Evolutionary conservation across 2,329 filamentous ascomycete species (phyloP).

Genomic region (Xylariaceae sp.): DNA sequence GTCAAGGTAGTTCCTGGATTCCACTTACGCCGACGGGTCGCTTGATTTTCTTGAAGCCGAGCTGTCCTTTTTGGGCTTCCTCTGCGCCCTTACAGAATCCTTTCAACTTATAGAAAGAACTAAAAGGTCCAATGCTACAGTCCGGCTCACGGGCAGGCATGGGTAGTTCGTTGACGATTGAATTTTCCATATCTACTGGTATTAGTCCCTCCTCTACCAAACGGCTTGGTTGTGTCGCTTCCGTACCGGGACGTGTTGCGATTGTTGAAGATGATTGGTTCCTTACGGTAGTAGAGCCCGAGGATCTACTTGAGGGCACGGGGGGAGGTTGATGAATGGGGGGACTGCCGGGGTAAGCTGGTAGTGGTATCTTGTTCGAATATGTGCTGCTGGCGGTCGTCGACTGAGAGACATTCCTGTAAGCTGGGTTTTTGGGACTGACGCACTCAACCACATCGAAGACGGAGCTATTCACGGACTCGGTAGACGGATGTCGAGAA

Average conservation of each 20-base stretch:
- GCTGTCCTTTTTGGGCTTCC: conserved; percentile 42
- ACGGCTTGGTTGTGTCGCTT: too few relatives aligned
- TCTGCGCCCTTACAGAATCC: conserved; percentile 54
- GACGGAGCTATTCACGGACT: conserved; percentile 32
- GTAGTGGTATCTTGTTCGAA: conserved; percentile 13
- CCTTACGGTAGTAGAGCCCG: conserved; percentile 8
- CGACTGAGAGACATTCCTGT: not conserved
- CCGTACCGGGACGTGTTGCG: conserved; percentile 1
- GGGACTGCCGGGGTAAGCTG: conserved; percentile 19
- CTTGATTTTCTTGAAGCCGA: conserved; percentile 47
- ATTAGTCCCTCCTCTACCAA: too few relatives aligned
- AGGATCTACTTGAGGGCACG: conserved; percentile 9
- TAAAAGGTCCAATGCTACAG: conserved; percentile 39
- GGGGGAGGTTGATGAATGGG: conserved; percentile 16
- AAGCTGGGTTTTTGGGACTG: not conserved
- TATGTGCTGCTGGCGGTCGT: conserved; percentile 9
- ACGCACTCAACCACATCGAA: conserved; percentile 27
- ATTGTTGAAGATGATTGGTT: conserved; percentile 17
- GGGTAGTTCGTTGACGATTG: not conserved
- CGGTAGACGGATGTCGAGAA: conserved; percentile 27
- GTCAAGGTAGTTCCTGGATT: too few relatives aligned
- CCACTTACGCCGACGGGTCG: conserved; percentile 39
- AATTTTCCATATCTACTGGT: conserved; percentile 3
- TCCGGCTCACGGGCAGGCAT: conserved; percentile 27
- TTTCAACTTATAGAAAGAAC: conserved; percentile 49